Evolutionary conservation across 2,329 filamentous ascomycete genomes (phyloP), one percentile per base, ranked within the genome.

Genomic region (Fulvia fulva): DNA sequence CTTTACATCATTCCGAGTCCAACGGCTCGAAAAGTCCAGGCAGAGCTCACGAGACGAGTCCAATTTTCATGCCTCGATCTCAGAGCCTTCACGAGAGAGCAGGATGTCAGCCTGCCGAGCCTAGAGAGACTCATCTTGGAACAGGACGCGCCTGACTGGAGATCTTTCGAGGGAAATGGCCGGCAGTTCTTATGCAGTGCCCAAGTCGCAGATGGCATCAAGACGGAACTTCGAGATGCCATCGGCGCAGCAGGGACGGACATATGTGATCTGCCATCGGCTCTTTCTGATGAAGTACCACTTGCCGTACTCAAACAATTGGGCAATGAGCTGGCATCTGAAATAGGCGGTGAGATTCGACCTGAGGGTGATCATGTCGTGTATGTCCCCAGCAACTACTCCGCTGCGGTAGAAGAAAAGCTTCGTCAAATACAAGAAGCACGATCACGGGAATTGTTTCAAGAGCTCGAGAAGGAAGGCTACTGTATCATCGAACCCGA

Each of bases 351-450:
- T 1, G 54, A 60, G n/a, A 46, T 57, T 14, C 45, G 45, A 9
- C 14, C 46, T 14, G 54, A 57, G 26, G 54, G 44, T 19, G 58
- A 41, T 32, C 51, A 55, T 28, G 50, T 57, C 9, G 51, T 57
- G 4, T 57, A 51, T 25, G 55, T 60, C 3, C 58, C 58, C 6
- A 45, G 50, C 28, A 56, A 60, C 25, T 60, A 60, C 32, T 50
- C 58, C 2, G 55, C 30, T 4, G 51, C 37, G 12, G 58, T 54
- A 11, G 51, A 57, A 26, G 41, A 55, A 14, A 51, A 46, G n/a
- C 25, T 51, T 16, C 12, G 32, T 34, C 41, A 56, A 34, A 45
- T 50, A 3, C 50, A 46, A 25, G 28, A 51, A 14, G 45, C 47
- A n/a, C 58, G 41, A 5, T 28, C 57, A 12, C 14, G 22, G n/a